These are phyloP conservation scores for Elsinoe ampelina DNA, from an alignment of 2,329 filamentous ascomycete species.

Conservation along the genomic window DNA sequence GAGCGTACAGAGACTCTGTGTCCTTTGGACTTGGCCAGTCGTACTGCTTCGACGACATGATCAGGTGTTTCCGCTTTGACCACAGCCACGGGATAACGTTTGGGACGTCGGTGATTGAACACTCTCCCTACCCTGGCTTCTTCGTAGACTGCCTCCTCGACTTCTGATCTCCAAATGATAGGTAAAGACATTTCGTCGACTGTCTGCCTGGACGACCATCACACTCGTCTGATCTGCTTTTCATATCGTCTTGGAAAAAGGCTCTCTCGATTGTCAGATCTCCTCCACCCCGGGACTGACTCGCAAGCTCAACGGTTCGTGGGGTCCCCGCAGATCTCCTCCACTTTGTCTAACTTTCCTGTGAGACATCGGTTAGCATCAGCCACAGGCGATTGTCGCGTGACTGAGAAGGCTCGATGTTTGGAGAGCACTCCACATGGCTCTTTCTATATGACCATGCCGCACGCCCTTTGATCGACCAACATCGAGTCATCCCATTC, in stretches of 20 bases:
- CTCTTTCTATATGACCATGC: neutral
- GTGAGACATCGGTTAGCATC: neutral
- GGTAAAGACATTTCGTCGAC: conserved; percentile 11
- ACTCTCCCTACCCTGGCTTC: conserved; percentile 33
- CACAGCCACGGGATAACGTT: conserved; percentile 34
- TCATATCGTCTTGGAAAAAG: neutral
- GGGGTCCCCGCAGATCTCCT: conserved; percentile 6
- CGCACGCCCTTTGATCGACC: neutral
- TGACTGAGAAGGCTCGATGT: neutral
- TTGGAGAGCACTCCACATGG: neutral
- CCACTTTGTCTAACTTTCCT: conserved; percentile 24
- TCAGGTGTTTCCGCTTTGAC: conserved; percentile 30
- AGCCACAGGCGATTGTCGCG: neutral
- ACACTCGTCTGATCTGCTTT: neutral
- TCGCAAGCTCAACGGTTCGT: neutral
- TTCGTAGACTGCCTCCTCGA: conserved; percentile 26
- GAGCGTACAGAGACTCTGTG: conserved; percentile 39
- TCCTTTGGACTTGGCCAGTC: conserved; percentile 28
- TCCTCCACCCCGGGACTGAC: conserved; percentile 9
- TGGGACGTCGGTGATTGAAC: conserved; percentile 37
- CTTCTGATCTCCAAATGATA: conserved; percentile 18
- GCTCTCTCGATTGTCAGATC: neutral
- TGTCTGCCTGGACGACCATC: neutral
- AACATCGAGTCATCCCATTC: neutral
- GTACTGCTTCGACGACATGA: conserved; percentile 29